Evolutionary conservation across 768 basidiomycete species (phyloP), one percentile per base, ranked within the genome.

Genomic region (Neoboletus subvelutipes): DNA sequence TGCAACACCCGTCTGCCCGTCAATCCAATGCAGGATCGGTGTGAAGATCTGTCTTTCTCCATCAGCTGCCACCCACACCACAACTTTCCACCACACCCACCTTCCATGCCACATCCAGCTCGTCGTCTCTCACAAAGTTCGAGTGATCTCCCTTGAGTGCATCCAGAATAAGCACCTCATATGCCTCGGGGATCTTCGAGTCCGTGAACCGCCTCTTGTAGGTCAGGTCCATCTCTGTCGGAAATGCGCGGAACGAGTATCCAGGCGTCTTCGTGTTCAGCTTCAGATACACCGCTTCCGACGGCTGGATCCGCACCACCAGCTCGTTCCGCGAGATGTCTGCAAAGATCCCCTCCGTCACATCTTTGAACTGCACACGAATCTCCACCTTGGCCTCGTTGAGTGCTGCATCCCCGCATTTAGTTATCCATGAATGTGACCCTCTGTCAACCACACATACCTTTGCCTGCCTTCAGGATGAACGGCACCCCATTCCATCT

Each of bases 401-500:
- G 58, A 99, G 77, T 5, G 96, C 95, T 96, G 57, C 66, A 5
- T 46, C 24, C 37, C 45, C 41, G 55, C 33, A 28, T 42, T 46
- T 28, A 43, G 60, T 63, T 52, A 52, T 48, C 52, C 59, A 58
- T 59, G 45, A 56, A 52, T 34, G 43, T 55, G 1, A 51, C 54
- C 57, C 55, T 29, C 48, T 34, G 26, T 50, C 46, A 17, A n/a
- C 18, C 37, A 10, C 55, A 71, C 80, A 57, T 64, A 90, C 94
- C 95, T 83, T 99, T 99, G 51, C 96, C 96, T 24, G 96, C 97
- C 77, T 95, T 98, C 63, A 99, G 80, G 67, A 98, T 94, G 78
- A 98, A 99, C 0, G 96, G 97, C 6, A 99, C 96, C 56, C 96
- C 96, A 72, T 98, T 96, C 96, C 96, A 99, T 58, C 97, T 80